Conservation (phyloP, 768 basidiomycete genomes). For the Mycena vitilis region DNA sequence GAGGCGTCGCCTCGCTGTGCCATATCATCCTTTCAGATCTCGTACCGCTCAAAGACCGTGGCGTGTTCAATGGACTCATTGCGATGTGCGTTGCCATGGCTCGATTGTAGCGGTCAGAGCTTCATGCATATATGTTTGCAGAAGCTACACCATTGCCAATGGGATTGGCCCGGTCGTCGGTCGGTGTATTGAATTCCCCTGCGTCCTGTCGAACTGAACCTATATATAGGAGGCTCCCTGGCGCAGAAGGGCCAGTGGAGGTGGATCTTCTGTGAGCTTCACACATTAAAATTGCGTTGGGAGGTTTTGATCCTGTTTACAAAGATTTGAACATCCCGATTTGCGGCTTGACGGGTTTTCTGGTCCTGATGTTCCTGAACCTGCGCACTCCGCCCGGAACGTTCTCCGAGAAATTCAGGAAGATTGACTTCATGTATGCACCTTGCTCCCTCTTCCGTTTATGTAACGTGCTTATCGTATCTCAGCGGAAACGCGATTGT, state of each 20-base stretch:
- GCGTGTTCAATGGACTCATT: conserved; percentile 50
- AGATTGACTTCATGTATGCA: conserved; percentile 50
- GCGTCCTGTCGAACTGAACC: conserved; percentile 14
- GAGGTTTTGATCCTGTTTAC: background rate
- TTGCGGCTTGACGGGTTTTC: conserved; percentile 36
- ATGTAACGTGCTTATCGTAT: no score
- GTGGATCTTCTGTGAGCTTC: conserved; percentile 54
- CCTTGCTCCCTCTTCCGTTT: background rate
- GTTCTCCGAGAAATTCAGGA: conserved; percentile 42
- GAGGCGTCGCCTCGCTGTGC: conserved; percentile 48
- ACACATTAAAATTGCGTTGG: background rate
- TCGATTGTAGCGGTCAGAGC: no score
- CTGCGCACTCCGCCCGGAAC: conserved; percentile 42
- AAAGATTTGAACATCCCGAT: conserved; percentile 50
- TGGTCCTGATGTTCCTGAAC: conserved; percentile 41
- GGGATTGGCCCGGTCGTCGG: conserved; percentile 37
- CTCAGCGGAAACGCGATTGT: conserved; percentile 49
- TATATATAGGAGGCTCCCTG: conserved; percentile 45
- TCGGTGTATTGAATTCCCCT: background rate
- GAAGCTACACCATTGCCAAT: conserved; percentile 43
- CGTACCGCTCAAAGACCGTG: conserved; percentile 59
- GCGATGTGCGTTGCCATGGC: conserved; percentile 37
- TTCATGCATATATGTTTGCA: background rate
- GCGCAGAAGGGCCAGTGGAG: conserved; percentile 49
- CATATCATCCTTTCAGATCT: conserved; percentile 59